Base-by-base conservation (phyloP, 2,329 filamentous ascomycete species). In the Fusarium sambucinum region DNA sequence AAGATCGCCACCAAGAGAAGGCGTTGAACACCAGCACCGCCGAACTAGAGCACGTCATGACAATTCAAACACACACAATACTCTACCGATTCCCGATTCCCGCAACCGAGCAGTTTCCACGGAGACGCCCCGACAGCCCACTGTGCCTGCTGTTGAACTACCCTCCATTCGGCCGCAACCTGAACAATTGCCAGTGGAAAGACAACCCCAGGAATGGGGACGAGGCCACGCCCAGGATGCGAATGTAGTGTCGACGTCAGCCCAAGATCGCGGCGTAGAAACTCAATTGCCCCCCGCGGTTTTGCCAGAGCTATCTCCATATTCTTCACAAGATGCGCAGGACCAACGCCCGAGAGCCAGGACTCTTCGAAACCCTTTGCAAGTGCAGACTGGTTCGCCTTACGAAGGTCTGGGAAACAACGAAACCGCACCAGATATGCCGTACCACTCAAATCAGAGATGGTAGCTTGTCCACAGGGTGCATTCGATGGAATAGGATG, bases 1-100 rank as follows among this genome's bases (percentile, higher is more conserved):
- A 63, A 74, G 75, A 19, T 72, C 75, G 5, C 73, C 74, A 6
- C 75, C 75, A 16, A 70, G 74, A 47, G 76, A 77, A 48, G 55
- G 53, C 19, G 46, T 55, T 32, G 74, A 75, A 48, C 71, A 71
- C 37, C 73, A 76, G 51, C 73, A 76, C 46, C 75, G 76, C 41
- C 69, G 76, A 46, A 76, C 71, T 47, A 69, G 76, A 52, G 71
- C 73, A 19, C 74, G 75, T 25, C 73, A 73, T 41, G 68, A 61
- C 50, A 65, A 61, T 32, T 51, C 63, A 6, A 54, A 57, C n/a
- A 30, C 59, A 17, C 62, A 54, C 42, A 52, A 63, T 32, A 19
- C 46, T 40, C 33, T 37, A 19, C 23, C 48, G 16, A 42, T 46
- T 9, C 37, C 55, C 16, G 59, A 69, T 41, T 41, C 29, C 27